These are phyloP conservation scores for Saccharomycopsis fodiens DNA, from an alignment of 805 yeast genomes.

Conservation along the genomic window DNA sequence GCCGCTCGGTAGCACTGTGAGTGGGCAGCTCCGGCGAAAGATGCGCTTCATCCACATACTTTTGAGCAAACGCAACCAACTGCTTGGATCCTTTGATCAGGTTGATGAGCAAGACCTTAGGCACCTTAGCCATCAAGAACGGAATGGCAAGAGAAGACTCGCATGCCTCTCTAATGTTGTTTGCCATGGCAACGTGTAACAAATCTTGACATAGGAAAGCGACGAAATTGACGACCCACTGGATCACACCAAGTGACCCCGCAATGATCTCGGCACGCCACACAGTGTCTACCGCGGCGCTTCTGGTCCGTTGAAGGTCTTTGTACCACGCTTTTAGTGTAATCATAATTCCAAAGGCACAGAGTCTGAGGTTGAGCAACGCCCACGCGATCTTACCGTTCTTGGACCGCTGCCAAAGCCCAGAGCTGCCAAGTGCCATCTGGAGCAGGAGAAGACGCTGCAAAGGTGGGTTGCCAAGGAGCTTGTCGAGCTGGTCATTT, in stretches of 20 bases:
- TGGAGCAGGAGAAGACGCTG: constrained; percentile 69
- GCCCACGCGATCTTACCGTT: constrained; percentile 19
- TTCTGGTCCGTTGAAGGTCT: constrained; percentile 9
- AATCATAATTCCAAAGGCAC: constrained; percentile 19
- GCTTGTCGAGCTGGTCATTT: constrained; percentile 68
- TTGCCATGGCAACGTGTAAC: constrained; percentile 1
- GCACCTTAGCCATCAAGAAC: constrained; percentile 16
- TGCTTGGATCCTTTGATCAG: constrained; percentile 13
- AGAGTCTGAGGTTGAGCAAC: constrained; percentile 12
- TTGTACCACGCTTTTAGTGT: constrained; percentile 20
- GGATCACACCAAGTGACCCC: constrained; percentile 10
- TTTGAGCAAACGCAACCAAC: constrained; percentile 4
- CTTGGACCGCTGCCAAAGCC: constrained; percentile 13
- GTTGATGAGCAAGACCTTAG: constrained; percentile 12
- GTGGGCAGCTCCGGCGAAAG: constrained; percentile 1
- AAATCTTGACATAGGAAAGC: constrained; percentile 18
- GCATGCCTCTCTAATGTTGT: neutral
- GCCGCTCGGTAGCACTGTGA: constrained; percentile 7
- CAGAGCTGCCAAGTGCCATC: constrained; percentile 47
- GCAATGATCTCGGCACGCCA: constrained; percentile 17
- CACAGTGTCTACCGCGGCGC: neutral
- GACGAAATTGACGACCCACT: constrained; percentile 18
- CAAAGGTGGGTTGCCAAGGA: constrained; percentile 68
- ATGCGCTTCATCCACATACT: constrained; percentile 8
- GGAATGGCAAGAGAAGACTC: constrained; percentile 14